Base-by-base conservation (phyloP, 2,329 filamentous ascomycete species). In the Uncinocarpus reesii region DNA sequence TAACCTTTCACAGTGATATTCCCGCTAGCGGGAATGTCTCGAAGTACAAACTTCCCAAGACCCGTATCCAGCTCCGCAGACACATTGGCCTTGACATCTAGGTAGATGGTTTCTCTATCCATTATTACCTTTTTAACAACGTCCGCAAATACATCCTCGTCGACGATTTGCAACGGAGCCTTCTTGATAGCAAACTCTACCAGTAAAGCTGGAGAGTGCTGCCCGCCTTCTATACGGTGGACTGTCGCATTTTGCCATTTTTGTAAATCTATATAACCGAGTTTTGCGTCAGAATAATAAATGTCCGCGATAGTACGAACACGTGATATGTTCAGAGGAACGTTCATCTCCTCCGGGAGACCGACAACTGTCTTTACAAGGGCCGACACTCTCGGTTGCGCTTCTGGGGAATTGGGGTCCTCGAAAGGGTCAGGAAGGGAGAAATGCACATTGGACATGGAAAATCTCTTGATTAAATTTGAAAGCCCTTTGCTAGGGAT, bases 1-100 rank as follows among this genome's bases (percentile, higher is more conserved):
- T 80, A 83, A 95, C 88, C 85, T 78, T 94, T 93, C 72, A 96
- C 79, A 68, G 85, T 85, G 62, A 98, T 81, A 60, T 82, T 78
- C 58, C 92, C 89, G 71, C 88, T 76, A 36, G 65, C 87, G 41
- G 90, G 90, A 59, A 98, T 83, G 56, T 83, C 80, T 65, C 86
- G 86, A 59, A 96, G 72, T 47, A 83, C 76, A 60, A 96, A 78
- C 57, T 82, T 73, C 42, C 92, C 92, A 54, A 98, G 73, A 21
- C 84, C 81, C 24, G 89, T 95, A 50, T 80, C 74, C 44, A 95
- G 78, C 59, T 85, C 79, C 55, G 89, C 84, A 65, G 94, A 86
- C 49, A 96, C 87, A 36, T 77, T 73, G 18, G 90, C 88, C 57
- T 83, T 76, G 55, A 96, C 79, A 45, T 80, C 77, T 48, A 98